phyloP scores from a whole-genome alignment of 1,284 basidiomycete species.

The Puccinia hordei region DNA sequence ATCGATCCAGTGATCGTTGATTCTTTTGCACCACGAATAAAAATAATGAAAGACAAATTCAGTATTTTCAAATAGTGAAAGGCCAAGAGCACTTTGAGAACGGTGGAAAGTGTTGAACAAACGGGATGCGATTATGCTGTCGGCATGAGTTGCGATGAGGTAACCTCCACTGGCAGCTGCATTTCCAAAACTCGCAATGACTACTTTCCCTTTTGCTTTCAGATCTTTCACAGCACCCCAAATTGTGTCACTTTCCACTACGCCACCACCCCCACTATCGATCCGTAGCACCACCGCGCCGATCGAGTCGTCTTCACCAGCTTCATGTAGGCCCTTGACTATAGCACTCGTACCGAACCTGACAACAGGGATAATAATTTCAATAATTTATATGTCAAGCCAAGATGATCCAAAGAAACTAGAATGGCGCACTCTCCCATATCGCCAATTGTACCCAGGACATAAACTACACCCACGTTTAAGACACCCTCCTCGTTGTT shows the following conservation, averaged over 20 bases:
- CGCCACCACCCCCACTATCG: conserved; percentile 61
- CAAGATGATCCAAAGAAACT: neutral
- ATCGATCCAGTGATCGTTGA: conserved; percentile 61
- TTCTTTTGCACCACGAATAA: conserved; percentile 53
- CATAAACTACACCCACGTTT: conserved; percentile 61
- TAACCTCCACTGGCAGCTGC: conserved; percentile 61
- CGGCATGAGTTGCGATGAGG: conserved; percentile 57
- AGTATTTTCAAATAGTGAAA: conserved; percentile 51
- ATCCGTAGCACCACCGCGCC: conserved; percentile 61
- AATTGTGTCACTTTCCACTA: conserved; percentile 61
- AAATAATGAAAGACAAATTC: neutral
- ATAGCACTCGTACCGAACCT: conserved; percentile 58
- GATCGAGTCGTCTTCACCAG: conserved; percentile 60
- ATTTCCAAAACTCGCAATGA: conserved; percentile 62
- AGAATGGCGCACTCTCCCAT: conserved; percentile 43
- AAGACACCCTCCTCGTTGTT: conserved; percentile 56
- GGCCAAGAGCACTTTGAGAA: conserved; percentile 49
- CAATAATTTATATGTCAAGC: neutral
- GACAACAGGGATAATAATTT: conserved; percentile 50
- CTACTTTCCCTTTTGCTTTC: conserved; percentile 59
- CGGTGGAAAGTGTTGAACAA: neutral
- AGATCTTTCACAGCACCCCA: conserved; percentile 60
- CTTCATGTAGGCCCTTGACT: conserved; percentile 61
- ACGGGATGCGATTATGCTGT: conserved; percentile 57
- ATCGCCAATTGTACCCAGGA: conserved; percentile 59